Evolutionary conservation across 23 red algal genomes (phyloP), one percentile per base, ranked within the genome.

Genomic region (Gracilaria vermiculophylla): DNA sequence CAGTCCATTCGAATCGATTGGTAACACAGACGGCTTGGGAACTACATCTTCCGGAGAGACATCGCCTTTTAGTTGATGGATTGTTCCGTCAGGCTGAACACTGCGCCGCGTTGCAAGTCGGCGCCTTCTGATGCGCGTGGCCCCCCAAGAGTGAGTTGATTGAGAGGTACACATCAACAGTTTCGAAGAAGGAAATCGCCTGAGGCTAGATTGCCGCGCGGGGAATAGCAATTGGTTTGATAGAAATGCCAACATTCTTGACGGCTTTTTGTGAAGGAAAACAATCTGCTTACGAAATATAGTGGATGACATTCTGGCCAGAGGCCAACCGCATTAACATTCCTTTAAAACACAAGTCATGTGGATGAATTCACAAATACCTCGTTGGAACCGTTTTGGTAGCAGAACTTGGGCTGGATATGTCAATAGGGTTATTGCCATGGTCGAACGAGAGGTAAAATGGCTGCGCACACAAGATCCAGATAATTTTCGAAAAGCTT

Each of bases 31-130:
- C 28, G 33, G 42, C 17, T 55, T 13, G 23, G 16, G 39, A 17
- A 8, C 12, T 23, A 33, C 10, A 9, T 19, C 16, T 28, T 6
- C 36, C 19, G 77, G 65, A 29, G 39, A 36, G 8, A 92, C 57
- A 44, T 82, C 78, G 7, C 17, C 88, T 24, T 82, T 92, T 37
- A 82, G 64, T 10, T 65, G 65, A 64, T 83, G 88, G 36, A 92
- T 64, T 19, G n/a, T 88, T 31, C 67, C 84, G 28, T 88, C 84
- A 21, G 84, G 84, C 2, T 49, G 35, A 5, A 86, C 33, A 14
- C 40, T 70, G 13, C 37, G 81, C 19, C 51, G 36, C 17, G 65
- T 53, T 24, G 81, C 29, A 56, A 86, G 81, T 28, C 58, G 58
- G 5, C 58, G 28, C 29, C 29, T 64, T 34, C 28, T 64, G 29